Conservation (phyloP, 1,139 yeast genomes). For the Candida tetrigidarum region DNA sequence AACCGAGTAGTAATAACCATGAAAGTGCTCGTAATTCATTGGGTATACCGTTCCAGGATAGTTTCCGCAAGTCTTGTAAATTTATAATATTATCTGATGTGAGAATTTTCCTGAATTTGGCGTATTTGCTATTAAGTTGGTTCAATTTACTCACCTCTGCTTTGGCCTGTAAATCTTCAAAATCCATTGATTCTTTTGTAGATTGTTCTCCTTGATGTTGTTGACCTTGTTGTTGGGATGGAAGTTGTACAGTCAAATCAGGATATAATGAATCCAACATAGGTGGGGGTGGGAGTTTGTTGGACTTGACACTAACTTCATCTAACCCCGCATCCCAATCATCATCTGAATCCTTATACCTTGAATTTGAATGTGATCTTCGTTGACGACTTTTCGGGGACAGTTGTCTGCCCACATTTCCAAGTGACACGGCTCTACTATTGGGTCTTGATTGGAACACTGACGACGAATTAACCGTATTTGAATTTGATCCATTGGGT, state of each 20-base stretch:
- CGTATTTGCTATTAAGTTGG: conserved; percentile 62
- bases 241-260: conserved; percentile 30
- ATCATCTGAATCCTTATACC: conserved; percentile 73
- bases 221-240: conserved; percentile 1
- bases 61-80: conserved; percentile 64
- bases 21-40: conserved; percentile 76
- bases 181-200: conserved; percentile 25
- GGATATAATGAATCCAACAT: conserved; percentile 46
- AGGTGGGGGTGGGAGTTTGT: conserved; percentile 20
- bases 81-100: conserved; percentile 59
- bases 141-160: conserved; percentile 59
- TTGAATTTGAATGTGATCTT: conserved; percentile 18
- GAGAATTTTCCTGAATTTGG: conserved; percentile 68
- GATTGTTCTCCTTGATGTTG: not conserved
- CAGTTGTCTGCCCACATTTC: conserved; percentile 5
- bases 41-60: conserved; percentile 97
- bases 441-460: conserved; percentile 19
- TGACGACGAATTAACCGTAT: conserved; percentile 19
- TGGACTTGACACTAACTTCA: conserved; percentile 30
- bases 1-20: conserved; percentile 92
- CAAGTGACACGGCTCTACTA: conserved; percentile 25
- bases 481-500: conserved; percentile 10
- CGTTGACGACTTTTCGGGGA: conserved; percentile 10
- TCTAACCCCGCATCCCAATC: conserved; percentile 93
- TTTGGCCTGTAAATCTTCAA: conserved; percentile 35